Percentiles rank a stretch among this genome's conserved stretches.
Conservation (phyloP, 805 yeast genomes). For the Saccharomycopsis microspora region DNA sequence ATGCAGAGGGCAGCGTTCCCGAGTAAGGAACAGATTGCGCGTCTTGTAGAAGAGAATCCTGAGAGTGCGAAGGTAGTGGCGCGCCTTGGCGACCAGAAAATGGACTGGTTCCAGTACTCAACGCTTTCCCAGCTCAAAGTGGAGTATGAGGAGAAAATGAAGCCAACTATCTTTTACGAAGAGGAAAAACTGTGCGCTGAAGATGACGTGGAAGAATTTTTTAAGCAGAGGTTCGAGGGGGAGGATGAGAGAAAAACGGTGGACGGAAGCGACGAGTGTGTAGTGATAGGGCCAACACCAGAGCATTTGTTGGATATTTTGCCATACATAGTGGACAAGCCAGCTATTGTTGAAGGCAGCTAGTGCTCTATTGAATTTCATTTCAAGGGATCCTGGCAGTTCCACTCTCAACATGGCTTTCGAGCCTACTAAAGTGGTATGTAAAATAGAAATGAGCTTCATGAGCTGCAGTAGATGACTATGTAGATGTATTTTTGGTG, state of each 20-base stretch:
- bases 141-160: slow-evolving; percentile 21
- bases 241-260: not conserved
- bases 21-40: slow-evolving; percentile 20
- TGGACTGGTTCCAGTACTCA: slow-evolving; percentile 29
- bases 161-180: slow-evolving; percentile 18
- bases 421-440: too few relatives aligned
- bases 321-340: slow-evolving; percentile 5
- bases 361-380: too few relatives aligned
- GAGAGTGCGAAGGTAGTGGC: slow-evolving; percentile 17
- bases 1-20: slow-evolving; percentile 27
- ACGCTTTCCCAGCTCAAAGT: slow-evolving; percentile 24
- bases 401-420: too few relatives aligned
- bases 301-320: slow-evolving; percentile 9
- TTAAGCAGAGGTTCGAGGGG: too few relatives aligned
- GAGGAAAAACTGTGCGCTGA: slow-evolving; percentile 6
- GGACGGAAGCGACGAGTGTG: slow-evolving; percentile 8
- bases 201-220: slow-evolving; percentile 6
- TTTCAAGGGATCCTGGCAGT: too few relatives aligned
- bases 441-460: too few relatives aligned
- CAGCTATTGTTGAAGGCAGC: too few relatives aligned
- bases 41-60: slow-evolving; percentile 22
- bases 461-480: too few relatives aligned
- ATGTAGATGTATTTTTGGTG: too few relatives aligned
- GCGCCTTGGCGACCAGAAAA: slow-evolving; percentile 17
- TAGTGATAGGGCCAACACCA: slow-evolving; percentile 14